Evolutionary conservation across 2,329 filamentous ascomycete genomes (phyloP).

Genomic region (Escovopsis sp.): DNA sequence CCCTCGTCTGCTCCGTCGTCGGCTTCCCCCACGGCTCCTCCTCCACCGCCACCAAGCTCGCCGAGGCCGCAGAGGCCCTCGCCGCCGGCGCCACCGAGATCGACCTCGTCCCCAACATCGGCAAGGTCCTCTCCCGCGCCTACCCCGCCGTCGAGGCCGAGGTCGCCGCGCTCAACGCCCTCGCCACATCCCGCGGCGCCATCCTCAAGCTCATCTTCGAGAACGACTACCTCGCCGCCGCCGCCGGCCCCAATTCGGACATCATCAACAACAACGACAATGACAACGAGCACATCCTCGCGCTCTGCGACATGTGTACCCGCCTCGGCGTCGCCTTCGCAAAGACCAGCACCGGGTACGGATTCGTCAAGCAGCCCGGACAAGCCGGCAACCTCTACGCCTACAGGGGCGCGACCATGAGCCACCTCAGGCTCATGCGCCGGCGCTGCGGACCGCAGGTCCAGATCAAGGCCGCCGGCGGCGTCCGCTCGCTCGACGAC

Average conservation of each 20-base stretch:
- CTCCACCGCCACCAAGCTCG: constrained; percentile 37
- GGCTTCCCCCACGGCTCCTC: constrained; percentile 47
- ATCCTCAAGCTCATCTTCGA: constrained; percentile 49
- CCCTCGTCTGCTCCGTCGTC: constrained; percentile 41
- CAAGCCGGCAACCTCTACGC: constrained; percentile 36
- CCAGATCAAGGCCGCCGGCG: constrained; percentile 44
- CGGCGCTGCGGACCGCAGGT: constrained; percentile 26
- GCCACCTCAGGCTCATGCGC: constrained; percentile 39
- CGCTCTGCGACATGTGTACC: constrained; percentile 40
- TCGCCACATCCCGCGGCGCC: constrained; percentile 27
- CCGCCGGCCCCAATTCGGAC: too few species aligned
- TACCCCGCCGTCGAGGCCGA: constrained; percentile 42
- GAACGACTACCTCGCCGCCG: constrained; percentile 44
- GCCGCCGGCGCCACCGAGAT: constrained; percentile 36
- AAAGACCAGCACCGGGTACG: constrained; percentile 47
- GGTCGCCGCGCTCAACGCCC: constrained; percentile 34
- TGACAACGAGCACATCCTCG: constrained; percentile 32
- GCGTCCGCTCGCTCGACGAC: constrained; percentile 41
- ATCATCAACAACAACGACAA: too few species aligned
- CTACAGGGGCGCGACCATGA: constrained; percentile 37
- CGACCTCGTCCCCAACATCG: constrained; percentile 48
- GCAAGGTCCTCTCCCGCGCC: constrained; percentile 39
- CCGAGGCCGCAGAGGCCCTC: constrained; percentile 34
- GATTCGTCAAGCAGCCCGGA: constrained; percentile 41
- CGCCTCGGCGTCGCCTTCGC: constrained; percentile 37